These are phyloP conservation scores for Starmerella vitae DNA, from an alignment of 805 yeast species.

Conservation along the genomic window DNA sequence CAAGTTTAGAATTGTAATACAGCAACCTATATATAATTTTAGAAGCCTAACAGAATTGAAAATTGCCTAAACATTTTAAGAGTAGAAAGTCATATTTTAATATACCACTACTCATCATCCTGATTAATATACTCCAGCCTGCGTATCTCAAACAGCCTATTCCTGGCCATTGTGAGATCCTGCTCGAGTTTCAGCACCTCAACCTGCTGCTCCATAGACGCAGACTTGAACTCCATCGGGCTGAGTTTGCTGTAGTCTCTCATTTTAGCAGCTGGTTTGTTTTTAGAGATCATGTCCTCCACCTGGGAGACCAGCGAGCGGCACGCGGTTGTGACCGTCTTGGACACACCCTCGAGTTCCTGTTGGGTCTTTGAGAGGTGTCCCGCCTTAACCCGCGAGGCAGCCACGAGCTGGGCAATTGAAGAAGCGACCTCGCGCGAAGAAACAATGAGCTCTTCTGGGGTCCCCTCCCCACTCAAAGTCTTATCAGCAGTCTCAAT, in stretches of 20 bases:
- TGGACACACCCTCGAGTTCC: conserved; percentile 52
- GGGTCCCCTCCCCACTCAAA: conserved; percentile 45
- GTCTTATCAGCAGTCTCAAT: conserved; percentile 83
- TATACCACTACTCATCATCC: conserved; percentile 35
- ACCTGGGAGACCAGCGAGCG: conserved; percentile 57
- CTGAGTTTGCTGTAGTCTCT: conserved; percentile 56
- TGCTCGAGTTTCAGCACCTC: conserved; percentile 75
- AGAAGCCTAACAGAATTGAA: no score
- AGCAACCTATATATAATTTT: no score
- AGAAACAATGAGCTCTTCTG: conserved; percentile 77
- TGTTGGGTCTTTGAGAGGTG: conserved; percentile 67
- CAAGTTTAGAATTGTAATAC: no score
- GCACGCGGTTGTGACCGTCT: conserved; percentile 63
- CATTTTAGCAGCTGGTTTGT: conserved; percentile 28
- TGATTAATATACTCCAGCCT: conserved; percentile 62
- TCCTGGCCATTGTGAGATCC: conserved; percentile 55
- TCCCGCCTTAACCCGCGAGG: conserved; percentile 74
- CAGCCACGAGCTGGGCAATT: conserved; percentile 83
- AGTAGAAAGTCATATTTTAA: background rate
- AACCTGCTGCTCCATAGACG: conserved; percentile 88
- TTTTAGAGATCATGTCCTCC: conserved; percentile 39
- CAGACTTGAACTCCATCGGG: conserved; percentile 68
- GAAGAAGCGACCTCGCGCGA: conserved; percentile 87
- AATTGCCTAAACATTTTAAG: background rate
- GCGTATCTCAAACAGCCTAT: conserved; percentile 72